These are phyloP conservation scores for Kalmanozyma brasiliensis DNA, from an alignment of 1,284 basidiomycete species.

Conservation along the genomic window DNA sequence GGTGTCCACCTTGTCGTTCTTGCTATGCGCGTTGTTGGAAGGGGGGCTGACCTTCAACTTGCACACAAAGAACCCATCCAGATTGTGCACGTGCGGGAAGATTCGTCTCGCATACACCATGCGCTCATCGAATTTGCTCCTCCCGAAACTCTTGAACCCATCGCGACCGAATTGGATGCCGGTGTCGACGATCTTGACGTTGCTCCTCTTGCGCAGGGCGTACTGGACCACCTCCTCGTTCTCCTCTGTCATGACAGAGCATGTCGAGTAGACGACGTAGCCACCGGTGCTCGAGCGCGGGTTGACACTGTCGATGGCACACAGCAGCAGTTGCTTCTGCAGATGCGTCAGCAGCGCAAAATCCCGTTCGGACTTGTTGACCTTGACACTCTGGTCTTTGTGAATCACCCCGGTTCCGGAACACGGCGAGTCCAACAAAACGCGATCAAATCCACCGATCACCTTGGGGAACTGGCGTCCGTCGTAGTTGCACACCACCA, in stretches of 20 bases:
- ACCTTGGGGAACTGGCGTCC: slow-evolving; percentile 99
- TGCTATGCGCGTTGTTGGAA: slow-evolving; percentile 23
- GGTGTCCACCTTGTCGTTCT: neutral
- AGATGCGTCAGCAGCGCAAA: slow-evolving; percentile 89
- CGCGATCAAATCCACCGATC: slow-evolving; percentile 97
- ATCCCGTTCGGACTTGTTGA: slow-evolving; percentile 97
- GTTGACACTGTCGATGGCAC: slow-evolving; percentile 94
- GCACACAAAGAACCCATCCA: slow-evolving; percentile 99
- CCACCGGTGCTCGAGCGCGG: slow-evolving; percentile 90
- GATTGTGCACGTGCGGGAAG: slow-evolving; percentile 70
- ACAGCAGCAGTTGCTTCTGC: slow-evolving; percentile 97
- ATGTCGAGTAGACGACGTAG: slow-evolving; percentile 97
- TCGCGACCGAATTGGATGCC: slow-evolving; percentile 92
- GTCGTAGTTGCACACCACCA: slow-evolving; percentile 96
- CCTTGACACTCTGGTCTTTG: slow-evolving; percentile 96
- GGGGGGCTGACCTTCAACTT: slow-evolving; percentile 83
- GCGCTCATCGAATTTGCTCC: slow-evolving; percentile 84
- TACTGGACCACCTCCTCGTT: slow-evolving; percentile 99
- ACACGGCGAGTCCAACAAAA: slow-evolving; percentile 95
- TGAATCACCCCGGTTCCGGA: slow-evolving; percentile 97
- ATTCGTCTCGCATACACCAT: slow-evolving; percentile 70
- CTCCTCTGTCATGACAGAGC: slow-evolving; percentile 97
- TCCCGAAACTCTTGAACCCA: slow-evolving; percentile 88
- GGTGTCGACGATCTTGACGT: slow-evolving; percentile 91
- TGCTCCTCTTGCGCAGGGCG: slow-evolving; percentile 94